These are phyloP conservation scores for Lentinula guzmanii DNA, from an alignment of 768 basidiomycete genomes.

Conservation along the genomic window DNA sequence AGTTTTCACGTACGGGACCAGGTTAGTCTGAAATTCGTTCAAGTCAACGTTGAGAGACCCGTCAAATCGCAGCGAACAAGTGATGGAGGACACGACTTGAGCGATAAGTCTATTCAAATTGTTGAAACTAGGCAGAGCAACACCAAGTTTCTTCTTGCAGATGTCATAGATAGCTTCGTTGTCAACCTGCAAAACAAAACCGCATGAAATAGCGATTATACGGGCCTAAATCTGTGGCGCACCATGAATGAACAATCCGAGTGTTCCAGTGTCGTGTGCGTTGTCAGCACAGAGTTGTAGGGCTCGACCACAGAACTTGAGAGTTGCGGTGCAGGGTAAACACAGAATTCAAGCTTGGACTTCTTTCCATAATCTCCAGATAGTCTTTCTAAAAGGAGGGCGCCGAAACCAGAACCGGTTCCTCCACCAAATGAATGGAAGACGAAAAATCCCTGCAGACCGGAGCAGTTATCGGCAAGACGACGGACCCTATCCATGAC, in stretches of 20 bases:
- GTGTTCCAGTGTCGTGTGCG: slow-evolving; percentile 97
- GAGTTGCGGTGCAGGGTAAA: slow-evolving; percentile 91
- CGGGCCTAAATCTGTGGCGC: slow-evolving; percentile 10
- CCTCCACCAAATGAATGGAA: slow-evolving; percentile 99
- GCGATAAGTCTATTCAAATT: slow-evolving; percentile 97
- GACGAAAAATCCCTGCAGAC: slow-evolving; percentile 98
- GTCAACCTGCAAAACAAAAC: slow-evolving; percentile 44
- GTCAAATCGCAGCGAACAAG: slow-evolving; percentile 94
- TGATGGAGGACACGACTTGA: slow-evolving; percentile 97
- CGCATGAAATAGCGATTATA: neutral
- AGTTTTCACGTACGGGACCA: slow-evolving; percentile 74
- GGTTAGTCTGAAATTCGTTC: slow-evolving; percentile 98
- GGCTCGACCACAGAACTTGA: slow-evolving; percentile 97
- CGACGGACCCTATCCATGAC: slow-evolving; percentile 95
- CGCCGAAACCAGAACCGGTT: slow-evolving; percentile 97
- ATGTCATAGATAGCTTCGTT: slow-evolving; percentile 90
- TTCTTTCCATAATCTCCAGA: slow-evolving; percentile 99
- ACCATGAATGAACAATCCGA: slow-evolving; percentile 99
- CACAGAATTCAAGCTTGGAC: slow-evolving; percentile 96
- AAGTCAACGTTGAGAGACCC: slow-evolving; percentile 97
- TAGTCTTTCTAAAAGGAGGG: slow-evolving; percentile 90
- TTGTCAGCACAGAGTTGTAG: slow-evolving; percentile 95
- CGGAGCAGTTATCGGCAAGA: slow-evolving; percentile 93
- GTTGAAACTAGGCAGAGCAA: slow-evolving; percentile 79
- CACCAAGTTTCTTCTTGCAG: slow-evolving; percentile 92